phyloP scores from a whole-genome alignment of 306 rosid species.

The Casuarina glauca region DNA sequence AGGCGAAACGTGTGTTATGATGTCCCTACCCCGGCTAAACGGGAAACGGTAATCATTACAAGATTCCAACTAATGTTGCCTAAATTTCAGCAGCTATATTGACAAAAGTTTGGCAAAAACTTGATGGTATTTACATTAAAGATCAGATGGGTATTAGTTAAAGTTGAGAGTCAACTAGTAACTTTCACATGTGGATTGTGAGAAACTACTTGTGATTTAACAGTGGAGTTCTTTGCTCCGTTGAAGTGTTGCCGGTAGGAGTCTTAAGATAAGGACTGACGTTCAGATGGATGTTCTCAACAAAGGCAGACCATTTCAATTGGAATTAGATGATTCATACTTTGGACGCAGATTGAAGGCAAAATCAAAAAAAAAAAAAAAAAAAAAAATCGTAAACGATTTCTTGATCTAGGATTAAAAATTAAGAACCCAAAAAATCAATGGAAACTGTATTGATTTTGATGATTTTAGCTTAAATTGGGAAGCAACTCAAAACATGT shows the following conservation, averaged over 20 bases:
- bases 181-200: not conserved
- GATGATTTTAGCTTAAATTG: no score
- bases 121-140: not conserved
- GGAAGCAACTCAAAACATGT: no score
- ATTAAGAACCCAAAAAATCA: no score
- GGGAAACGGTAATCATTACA: no score
- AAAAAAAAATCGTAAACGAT: no score
- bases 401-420: no score
- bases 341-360: not conserved
- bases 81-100: not conserved
- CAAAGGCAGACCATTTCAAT: not conserved
- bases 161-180: not conserved
- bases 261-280: no score
- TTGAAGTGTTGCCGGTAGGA: no score
- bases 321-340: not conserved
- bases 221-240: not conserved
- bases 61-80: not conserved
- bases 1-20: not conserved
- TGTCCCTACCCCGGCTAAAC: not conserved
- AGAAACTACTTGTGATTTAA: no score
- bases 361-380: no score
- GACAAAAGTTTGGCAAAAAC: not conserved
- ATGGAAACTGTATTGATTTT: no score
- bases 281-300: no score
- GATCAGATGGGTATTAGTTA: not conserved